Evolutionary conservation across 805 yeast genomes (phyloP).

Genomic region (Pichia insulana): DNA sequence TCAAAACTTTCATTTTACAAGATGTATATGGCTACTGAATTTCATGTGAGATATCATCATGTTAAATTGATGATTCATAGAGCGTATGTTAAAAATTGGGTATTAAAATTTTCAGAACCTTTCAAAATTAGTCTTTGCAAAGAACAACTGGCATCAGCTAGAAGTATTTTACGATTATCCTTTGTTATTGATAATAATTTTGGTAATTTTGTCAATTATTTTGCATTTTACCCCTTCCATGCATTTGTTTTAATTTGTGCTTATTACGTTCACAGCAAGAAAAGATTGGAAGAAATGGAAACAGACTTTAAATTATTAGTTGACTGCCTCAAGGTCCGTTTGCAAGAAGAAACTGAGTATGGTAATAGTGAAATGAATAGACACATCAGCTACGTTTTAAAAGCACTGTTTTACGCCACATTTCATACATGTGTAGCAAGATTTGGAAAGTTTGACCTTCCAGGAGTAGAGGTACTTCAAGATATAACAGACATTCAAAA

Average conservation of each 20-base stretch:
- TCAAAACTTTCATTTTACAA: constrained; percentile 5
- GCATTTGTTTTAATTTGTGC: constrained; percentile 25
- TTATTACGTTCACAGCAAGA: constrained; percentile 18
- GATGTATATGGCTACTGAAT: constrained; percentile 10
- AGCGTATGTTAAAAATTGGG: constrained; percentile 10
- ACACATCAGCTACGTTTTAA: constrained; percentile 14
- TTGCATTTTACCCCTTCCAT: constrained; percentile 25
- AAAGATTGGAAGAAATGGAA: constrained; percentile 4
- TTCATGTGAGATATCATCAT: constrained; percentile 23
- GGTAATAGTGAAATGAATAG: constrained; percentile 14
- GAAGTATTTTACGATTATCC: constrained; percentile 19
- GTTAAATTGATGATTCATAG: constrained; percentile 21
- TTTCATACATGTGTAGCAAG: constrained; percentile 5
- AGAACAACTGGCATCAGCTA: constrained; percentile 20
- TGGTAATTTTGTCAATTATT: constrained; percentile 15
- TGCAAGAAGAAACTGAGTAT: constrained; percentile 6
- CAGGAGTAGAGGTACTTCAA: constrained; percentile 3
- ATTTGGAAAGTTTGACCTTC: constrained; percentile 3
- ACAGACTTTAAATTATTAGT: constrained; percentile 22
- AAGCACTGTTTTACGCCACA: constrained; percentile 20
- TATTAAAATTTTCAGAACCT: neutral
- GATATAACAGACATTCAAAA: constrained; percentile 1
- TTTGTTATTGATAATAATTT: constrained; percentile 11
- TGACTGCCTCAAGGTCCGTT: constrained; percentile 13
- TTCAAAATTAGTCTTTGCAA: constrained; percentile 5